These are phyloP conservation scores for Rhododendron vialii DNA, from an alignment of 148 eudicot species.

Conservation along the genomic window DNA sequence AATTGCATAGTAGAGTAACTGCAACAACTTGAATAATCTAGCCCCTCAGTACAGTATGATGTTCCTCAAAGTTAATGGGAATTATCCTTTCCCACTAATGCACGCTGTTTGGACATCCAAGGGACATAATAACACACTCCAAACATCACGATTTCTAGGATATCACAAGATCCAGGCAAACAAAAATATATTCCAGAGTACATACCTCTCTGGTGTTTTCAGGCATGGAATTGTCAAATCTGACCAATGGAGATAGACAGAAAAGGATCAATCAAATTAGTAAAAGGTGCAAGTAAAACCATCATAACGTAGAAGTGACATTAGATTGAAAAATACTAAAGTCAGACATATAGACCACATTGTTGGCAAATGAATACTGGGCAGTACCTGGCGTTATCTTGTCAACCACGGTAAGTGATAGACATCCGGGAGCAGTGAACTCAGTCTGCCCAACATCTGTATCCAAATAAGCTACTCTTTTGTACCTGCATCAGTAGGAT, in stretches of 20 bases:
- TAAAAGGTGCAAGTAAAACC: background rate
- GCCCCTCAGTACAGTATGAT: background rate
- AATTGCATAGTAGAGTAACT: background rate
- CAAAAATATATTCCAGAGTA: background rate
- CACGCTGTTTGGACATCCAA: background rate
- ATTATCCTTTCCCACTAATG: background rate
- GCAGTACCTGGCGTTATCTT: conserved; percentile 66
- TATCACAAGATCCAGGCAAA: background rate
- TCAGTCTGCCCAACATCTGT: conserved; percentile 99
- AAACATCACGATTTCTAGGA: background rate
- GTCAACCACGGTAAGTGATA: conserved; percentile 73
- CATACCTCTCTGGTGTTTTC: conserved; percentile 89
- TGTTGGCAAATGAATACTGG: background rate
- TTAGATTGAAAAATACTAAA: background rate
- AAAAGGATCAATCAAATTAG: background rate
- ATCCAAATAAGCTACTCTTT: conserved; percentile 78
- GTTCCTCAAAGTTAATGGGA: background rate
- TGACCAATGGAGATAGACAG: conserved; percentile 7
- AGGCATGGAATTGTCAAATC: conserved; percentile 82
- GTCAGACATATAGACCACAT: background rate
- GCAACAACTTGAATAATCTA: background rate
- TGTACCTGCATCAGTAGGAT: conserved; percentile 41
- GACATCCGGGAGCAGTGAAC: conserved; percentile 89
- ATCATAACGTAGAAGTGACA: background rate
- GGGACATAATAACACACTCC: background rate